Percentiles rank a stretch among this genome's conserved stretches.
Evolutionary conservation across 2,329 filamentous ascomycete genomes (phyloP).

Genomic region (Chalaropsis ovoidea): DNA sequence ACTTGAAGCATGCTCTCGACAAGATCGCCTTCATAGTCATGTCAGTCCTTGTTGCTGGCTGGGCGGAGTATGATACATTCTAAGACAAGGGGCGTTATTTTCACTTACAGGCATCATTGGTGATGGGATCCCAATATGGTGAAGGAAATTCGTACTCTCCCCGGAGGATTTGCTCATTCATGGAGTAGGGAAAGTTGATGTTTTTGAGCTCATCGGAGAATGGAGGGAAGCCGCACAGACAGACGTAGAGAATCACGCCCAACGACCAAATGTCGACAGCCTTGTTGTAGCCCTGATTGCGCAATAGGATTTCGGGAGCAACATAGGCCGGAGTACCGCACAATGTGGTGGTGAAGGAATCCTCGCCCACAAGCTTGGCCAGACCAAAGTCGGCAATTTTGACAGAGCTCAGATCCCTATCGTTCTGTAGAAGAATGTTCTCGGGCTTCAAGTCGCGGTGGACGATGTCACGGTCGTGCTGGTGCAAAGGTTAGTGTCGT

Average conservation of each 20-base stretch:
- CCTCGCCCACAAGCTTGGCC: slow-evolving; percentile 96
- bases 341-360: slow-evolving; percentile 92
- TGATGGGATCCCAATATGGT: slow-evolving; percentile 86
- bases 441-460: slow-evolving; percentile 97
- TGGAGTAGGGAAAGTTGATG: slow-evolving; percentile 72
- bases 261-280: slow-evolving; percentile 95
- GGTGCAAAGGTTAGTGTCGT: slow-evolving; percentile 17
- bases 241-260: slow-evolving; percentile 96
- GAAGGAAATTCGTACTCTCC: slow-evolving; percentile 90
- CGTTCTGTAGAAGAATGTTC: slow-evolving; percentile 72
- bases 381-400: slow-evolving; percentile 95
- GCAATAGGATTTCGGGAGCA: slow-evolving; percentile 81
- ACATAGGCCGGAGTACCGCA: slow-evolving; percentile 97
- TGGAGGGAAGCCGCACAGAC: slow-evolving; percentile 88
- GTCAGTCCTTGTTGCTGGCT: slow-evolving; percentile 19
- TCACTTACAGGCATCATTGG: slow-evolving; percentile 61
- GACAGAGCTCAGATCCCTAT: slow-evolving; percentile 69
- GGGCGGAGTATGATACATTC: background rate
- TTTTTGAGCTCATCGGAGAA: slow-evolving; percentile 85
- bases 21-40: slow-evolving; percentile 53
- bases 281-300: slow-evolving; percentile 72
- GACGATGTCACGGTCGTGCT: slow-evolving; percentile 96
- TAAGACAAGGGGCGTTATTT: background rate
- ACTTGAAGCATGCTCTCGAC: slow-evolving; percentile 94
- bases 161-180: slow-evolving; percentile 81